These are phyloP conservation scores for Graphium sp. DNA, from an alignment of 2,329 filamentous ascomycete genomes.

Conservation along the genomic window DNA sequence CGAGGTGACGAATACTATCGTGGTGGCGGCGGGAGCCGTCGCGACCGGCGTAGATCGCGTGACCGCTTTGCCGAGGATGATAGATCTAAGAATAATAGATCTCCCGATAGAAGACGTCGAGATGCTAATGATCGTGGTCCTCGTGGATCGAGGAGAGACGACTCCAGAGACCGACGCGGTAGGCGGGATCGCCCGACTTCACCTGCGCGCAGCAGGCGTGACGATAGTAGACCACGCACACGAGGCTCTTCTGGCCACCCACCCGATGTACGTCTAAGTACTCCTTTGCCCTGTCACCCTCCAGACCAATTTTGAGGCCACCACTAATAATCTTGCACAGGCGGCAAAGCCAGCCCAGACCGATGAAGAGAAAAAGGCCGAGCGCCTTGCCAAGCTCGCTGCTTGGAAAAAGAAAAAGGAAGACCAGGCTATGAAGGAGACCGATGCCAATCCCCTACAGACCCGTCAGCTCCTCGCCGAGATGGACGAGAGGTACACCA, in stretches of 20 bases:
- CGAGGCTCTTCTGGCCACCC: constrained; percentile 19
- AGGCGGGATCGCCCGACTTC: constrained; percentile 55
- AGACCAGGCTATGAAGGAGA: constrained; percentile 55
- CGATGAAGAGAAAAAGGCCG: constrained; percentile 63
- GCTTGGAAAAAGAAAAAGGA: constrained; percentile 89
- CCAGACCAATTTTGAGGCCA: constrained; percentile 22
- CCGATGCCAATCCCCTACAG: constrained; percentile 46
- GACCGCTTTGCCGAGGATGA: constrained; percentile 42
- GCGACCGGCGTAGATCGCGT: constrained; percentile 49
- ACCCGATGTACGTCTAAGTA: constrained; percentile 36
- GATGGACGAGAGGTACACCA: constrained; percentile 53
- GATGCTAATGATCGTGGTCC: constrained; percentile 35
- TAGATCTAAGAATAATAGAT: too few relatives aligned
- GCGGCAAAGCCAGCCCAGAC: constrained; percentile 30
- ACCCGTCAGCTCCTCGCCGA: constrained; percentile 52
- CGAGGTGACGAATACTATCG: constrained; percentile 50
- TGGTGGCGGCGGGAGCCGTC: constrained; percentile 28
- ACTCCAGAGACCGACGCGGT: constrained; percentile 49
- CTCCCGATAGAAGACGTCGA: constrained; percentile 45
- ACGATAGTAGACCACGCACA: constrained; percentile 39
- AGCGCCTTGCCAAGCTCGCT: constrained; percentile 65
- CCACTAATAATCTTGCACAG: constrained; percentile 24
- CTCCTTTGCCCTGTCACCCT: not conserved
- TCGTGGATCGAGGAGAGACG: constrained; percentile 43
- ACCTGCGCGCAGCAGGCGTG: constrained; percentile 47